Conservation (phyloP, 495 filamentous ascomycete genomes). For the Aspergillus ellipticus region DNA sequence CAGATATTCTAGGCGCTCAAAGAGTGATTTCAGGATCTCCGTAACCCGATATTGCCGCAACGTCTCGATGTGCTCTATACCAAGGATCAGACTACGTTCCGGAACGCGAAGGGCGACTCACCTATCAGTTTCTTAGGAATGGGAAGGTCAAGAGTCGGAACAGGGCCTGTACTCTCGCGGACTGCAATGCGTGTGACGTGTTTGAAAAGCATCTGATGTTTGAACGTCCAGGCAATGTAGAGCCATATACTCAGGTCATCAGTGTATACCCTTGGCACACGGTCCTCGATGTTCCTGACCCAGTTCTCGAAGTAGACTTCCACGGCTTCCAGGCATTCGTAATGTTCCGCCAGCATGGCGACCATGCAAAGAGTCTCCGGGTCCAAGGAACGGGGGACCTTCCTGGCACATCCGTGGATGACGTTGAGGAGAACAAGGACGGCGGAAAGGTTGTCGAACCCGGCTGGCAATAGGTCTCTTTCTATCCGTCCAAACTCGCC, state of each 20-base stretch:
- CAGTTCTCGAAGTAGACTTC: constrained; percentile 41
- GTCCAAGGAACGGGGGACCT: constrained; percentile 33
- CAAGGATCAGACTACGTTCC: neutral
- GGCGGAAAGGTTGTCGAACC: constrained; percentile 30
- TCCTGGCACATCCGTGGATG: constrained; percentile 40
- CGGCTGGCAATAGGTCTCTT: constrained; percentile 20
- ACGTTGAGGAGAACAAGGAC: constrained; percentile 44
- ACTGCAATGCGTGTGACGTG: constrained; percentile 5
- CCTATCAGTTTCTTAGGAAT: neutral
- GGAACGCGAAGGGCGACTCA: neutral
- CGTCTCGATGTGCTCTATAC: neutral
- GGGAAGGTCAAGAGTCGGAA: neutral
- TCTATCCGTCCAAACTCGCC: neutral
- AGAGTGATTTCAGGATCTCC: neutral
- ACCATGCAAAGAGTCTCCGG: constrained; percentile 43
- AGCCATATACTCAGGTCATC: constrained; percentile 28
- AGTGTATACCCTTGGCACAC: constrained; percentile 10
- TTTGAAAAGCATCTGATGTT: neutral
- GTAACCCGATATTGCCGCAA: neutral
- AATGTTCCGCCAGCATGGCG: constrained; percentile 46
- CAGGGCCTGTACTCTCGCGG: neutral
- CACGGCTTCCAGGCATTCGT: constrained; percentile 42
- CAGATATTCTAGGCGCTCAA: neutral
- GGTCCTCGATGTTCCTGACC: constrained; percentile 20
- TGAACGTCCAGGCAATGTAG: constrained; percentile 26